A percentile compares a stretch with the other conserved stretches of the same genome.
Evolutionary conservation across 176 grass and related monocot species (phyloP).

Genomic region (Alloteropsis semialata): DNA sequence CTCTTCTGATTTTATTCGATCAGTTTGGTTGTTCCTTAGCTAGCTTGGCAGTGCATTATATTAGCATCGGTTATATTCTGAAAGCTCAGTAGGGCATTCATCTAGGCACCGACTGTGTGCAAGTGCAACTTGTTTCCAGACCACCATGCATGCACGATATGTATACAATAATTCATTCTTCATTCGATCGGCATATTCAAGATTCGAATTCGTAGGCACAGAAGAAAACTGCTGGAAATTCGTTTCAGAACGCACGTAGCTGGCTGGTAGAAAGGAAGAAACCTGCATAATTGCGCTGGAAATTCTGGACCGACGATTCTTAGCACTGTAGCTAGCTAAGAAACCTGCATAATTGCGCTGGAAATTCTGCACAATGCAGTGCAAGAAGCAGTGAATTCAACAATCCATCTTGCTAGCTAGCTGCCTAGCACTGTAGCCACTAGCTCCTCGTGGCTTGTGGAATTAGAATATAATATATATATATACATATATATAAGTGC

Average conservation of each 20-base stretch:
- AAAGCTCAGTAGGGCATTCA: background rate
- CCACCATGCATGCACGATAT: background rate
- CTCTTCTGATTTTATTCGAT: background rate
- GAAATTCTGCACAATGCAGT: background rate
- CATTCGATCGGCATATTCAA: background rate
- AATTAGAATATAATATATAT: background rate
- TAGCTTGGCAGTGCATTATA: background rate
- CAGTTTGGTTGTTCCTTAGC: too few relatives aligned
- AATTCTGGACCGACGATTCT: background rate
- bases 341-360: background rate
- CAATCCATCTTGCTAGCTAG: background rate
- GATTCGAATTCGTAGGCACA: background rate
- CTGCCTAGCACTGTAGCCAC: background rate
- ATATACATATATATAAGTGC: background rate
- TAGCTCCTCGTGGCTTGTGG: background rate
- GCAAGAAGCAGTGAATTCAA: background rate
- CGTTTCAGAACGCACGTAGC: background rate
- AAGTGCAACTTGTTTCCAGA: background rate
- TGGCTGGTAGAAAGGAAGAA: background rate
- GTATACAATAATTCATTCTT: background rate
- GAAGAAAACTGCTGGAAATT: background rate
- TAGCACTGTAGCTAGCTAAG: background rate
- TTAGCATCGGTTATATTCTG: slow-evolving; percentile 6
- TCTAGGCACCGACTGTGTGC: background rate
- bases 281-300: background rate